These are phyloP conservation scores for Trichoderma parareesei DNA, from an alignment of 495 filamentous ascomycete genomes.

Conservation along the genomic window DNA sequence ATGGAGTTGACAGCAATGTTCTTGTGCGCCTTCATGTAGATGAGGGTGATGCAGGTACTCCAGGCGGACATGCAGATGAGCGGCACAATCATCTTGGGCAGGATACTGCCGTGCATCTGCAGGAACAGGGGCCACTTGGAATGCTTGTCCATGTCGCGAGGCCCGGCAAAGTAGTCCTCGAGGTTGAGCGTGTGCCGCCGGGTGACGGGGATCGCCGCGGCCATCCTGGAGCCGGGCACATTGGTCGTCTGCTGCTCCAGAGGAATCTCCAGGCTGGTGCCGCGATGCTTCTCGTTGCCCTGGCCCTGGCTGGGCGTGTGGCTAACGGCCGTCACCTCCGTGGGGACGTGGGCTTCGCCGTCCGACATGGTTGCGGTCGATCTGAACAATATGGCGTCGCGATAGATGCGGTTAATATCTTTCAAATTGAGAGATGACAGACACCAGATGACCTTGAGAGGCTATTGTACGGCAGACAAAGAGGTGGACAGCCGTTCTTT, in stretches of 20 bases:
- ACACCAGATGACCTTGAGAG: too few relatives aligned
- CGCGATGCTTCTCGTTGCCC: background rate
- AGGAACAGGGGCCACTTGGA: constrained; percentile 77
- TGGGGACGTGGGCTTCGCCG: background rate
- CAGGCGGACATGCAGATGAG: constrained; percentile 58
- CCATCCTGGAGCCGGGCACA: background rate
- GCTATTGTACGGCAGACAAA: background rate
- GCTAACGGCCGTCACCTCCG: background rate
- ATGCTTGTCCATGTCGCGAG: constrained; percentile 63
- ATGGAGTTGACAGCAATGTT: constrained; percentile 56
- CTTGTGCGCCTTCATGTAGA: constrained; percentile 44
- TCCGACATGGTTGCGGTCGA: constrained; percentile 8
- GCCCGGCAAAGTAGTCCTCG: constrained; percentile 52
- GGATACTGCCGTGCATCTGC: constrained; percentile 71
- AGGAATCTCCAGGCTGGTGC: background rate
- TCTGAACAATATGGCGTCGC: background rate
- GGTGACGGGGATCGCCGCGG: constrained; percentile 26
- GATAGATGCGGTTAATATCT: background rate
- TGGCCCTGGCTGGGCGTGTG: background rate
- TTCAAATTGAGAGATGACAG: background rate
- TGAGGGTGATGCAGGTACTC: constrained; percentile 59
- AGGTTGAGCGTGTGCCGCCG: constrained; percentile 38
- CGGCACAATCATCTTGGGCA: constrained; percentile 73
- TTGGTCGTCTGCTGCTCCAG: background rate
- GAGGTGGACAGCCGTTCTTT: background rate